phyloP scores from a whole-genome alignment of 306 rosid genomes.

The Quercus suber region DNA sequence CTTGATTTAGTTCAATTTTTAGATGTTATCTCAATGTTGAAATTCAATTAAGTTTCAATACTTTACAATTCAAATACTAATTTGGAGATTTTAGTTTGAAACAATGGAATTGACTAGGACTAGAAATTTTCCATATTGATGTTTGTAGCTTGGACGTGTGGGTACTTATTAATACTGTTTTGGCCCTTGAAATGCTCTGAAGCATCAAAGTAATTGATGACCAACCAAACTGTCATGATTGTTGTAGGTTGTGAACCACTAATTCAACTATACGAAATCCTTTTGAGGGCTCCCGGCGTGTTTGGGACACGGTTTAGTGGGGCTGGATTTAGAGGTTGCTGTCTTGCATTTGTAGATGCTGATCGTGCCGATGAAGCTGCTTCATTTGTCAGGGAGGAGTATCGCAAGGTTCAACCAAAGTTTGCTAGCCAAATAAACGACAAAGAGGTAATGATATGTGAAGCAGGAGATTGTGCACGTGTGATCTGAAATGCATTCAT shows the following conservation, averaged over 20 bases:
- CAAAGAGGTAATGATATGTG: conserved; percentile 63
- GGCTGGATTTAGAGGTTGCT: conserved; percentile 96
- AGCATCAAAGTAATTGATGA: conserved; percentile 2
- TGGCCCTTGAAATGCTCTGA: background rate
- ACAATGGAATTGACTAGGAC: background rate
- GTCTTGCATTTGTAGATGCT: conserved; percentile 80
- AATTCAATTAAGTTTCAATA: background rate
- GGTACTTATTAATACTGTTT: background rate
- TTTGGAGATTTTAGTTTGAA: background rate
- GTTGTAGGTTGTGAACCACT: conserved; percentile 68
- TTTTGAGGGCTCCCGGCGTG: conserved; percentile 79
- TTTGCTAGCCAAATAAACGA: conserved; percentile 43
- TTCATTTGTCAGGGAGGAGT: conserved; percentile 63
- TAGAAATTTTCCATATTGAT: too few species aligned
- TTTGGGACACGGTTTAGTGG: conserved; percentile 94
- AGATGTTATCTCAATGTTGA: background rate
- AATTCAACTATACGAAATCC: conserved; percentile 72
- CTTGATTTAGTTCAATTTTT: background rate
- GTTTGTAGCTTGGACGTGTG: background rate
- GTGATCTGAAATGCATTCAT: conserved; percentile 35
- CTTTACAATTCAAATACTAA: background rate
- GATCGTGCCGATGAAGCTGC: conserved; percentile 66
- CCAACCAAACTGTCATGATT: conserved; percentile 18
- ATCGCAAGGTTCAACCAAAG: conserved; percentile 58
- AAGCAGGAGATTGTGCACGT: conserved; percentile 65